Base-by-base conservation (phyloP, 2,329 filamentous ascomycete genomes). In the Xylaria sp. region DNA sequence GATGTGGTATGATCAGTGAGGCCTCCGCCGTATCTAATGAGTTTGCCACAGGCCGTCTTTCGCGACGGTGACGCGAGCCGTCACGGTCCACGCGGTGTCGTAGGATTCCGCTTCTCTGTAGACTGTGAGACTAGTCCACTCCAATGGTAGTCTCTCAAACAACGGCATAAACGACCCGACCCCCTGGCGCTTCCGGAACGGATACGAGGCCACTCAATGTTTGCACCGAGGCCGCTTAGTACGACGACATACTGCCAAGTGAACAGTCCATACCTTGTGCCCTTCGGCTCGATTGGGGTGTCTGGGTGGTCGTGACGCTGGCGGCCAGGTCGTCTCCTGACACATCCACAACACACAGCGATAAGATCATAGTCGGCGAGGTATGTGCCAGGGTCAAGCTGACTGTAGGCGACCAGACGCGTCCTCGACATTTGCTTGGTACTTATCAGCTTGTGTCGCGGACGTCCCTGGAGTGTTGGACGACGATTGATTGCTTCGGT, bases 371-470 rank as follows among this genome's bases (percentile, higher is more conserved):
- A 3, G 25, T 37, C 25, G n/a, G 31, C 25, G n/a, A 23, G 29
- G 38, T 48, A 35, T 19, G 44, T 43, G 29, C 35, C 33, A 53
- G 46, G 23, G n/a, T 35, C 19, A 23, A 46, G 54, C 46, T 55
- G 43, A 43, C 48, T 41, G 38, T 37, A 33, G 54, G 54, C 44
- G 58, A 58, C 58, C 62, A 64, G 62, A 47, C 55, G 62, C 48
- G 58, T 62, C n/a, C 13, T 21, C 19, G n/a, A 33, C 27, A 49
- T 27, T 51, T 29, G 27, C 44, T 25, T 27, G 10, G 25, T 29
- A 31, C 38, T 55, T 4, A 33, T 33, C 13, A 29, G 29, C 13
- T 40, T 25, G 54, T 31, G n/a, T 15, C 35, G 27, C 43, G 47
- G 53, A 47, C 10, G n/a, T 25, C 23, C 31, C n/a, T n/a, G n/a